Conservation (phyloP, 23 red algal genomes). For the Agarophyton chilense region DNA sequence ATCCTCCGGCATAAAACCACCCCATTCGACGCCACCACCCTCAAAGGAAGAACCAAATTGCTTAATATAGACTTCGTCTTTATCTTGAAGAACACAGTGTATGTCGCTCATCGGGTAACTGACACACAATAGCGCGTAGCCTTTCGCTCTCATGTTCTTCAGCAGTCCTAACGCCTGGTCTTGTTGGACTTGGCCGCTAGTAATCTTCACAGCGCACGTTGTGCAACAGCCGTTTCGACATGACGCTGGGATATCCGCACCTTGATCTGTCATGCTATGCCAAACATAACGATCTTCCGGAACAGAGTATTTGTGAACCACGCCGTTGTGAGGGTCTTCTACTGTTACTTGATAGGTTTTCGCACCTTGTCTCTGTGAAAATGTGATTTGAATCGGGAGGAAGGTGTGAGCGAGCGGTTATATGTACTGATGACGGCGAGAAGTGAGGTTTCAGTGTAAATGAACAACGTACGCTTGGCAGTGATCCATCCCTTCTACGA, state of each 20-base stretch:
- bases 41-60: constrained; percentile 96
- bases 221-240: constrained; percentile 98
- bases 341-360: constrained; percentile 86
- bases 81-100: constrained; percentile 77
- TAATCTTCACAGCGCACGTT: constrained; percentile 92
- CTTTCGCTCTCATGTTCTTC: constrained; percentile 77
- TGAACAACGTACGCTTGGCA: constrained; percentile 45
- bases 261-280: constrained; percentile 86
- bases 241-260: constrained; percentile 77
- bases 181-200: constrained; percentile 66
- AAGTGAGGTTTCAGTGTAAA: neutral
- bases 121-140: constrained; percentile 94
- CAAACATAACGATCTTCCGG: constrained; percentile 99
- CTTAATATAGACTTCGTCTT: constrained; percentile 98
- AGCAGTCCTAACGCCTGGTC: constrained; percentile 84
- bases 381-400: neutral
- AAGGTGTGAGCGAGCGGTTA: neutral
- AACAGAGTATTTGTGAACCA: constrained; percentile 52
- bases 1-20: constrained; percentile 86
- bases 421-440: no score
- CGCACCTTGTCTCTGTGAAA: constrained; percentile 34
- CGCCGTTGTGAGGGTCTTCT: constrained; percentile 44
- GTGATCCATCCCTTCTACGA: constrained; percentile 47
- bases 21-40: constrained; percentile 89
- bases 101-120: constrained; percentile 88